These are phyloP conservation scores for Crithidia bombi DNA, from an alignment of 208 protist genomes.

Conservation along the genomic window DNA sequence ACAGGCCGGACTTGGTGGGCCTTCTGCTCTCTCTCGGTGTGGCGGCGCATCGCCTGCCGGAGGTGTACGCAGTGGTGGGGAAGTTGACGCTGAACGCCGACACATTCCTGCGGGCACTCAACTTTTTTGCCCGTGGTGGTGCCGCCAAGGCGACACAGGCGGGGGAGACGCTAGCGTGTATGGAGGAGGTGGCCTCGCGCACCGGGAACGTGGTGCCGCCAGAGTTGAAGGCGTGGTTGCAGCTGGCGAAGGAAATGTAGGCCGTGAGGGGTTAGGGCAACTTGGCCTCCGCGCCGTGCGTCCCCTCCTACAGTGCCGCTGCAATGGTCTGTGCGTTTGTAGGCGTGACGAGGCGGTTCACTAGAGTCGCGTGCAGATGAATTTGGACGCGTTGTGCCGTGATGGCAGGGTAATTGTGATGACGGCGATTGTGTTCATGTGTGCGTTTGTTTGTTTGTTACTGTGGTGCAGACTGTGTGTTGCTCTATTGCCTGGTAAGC, in stretches of 20 bases:
- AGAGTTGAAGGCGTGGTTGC: slow-evolving; percentile 63
- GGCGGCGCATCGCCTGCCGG: slow-evolving; percentile 10
- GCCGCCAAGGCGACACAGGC: slow-evolving; percentile 30
- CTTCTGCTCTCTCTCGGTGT: slow-evolving; percentile 20
- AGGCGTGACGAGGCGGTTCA: no score
- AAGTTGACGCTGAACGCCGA: slow-evolving; percentile 31
- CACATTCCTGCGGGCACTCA: slow-evolving; percentile 41
- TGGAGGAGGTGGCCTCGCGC: slow-evolving; percentile 39
- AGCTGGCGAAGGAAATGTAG: slow-evolving; percentile 44
- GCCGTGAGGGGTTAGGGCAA: no score
- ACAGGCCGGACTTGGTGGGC: slow-evolving; percentile 19
- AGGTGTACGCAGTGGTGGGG: slow-evolving; percentile 26
- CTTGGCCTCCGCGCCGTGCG: no score
- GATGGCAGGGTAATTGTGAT: no score
- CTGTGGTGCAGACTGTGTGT: no score
- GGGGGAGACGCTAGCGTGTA: slow-evolving; percentile 45
- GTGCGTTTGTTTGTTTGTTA: no score
- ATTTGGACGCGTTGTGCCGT: no score
- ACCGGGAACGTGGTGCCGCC: slow-evolving; percentile 40
- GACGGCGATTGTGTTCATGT: no score
- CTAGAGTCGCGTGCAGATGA: no score
- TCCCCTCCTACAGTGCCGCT: no score
- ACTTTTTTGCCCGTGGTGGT: slow-evolving; percentile 40
- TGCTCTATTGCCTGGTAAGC: no score
- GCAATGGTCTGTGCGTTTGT: no score